A percentile compares a stretch with the other conserved stretches of the same genome.
Conservation (phyloP, 495 filamentous ascomycete genomes). For the Neurospora intermedia region DNA sequence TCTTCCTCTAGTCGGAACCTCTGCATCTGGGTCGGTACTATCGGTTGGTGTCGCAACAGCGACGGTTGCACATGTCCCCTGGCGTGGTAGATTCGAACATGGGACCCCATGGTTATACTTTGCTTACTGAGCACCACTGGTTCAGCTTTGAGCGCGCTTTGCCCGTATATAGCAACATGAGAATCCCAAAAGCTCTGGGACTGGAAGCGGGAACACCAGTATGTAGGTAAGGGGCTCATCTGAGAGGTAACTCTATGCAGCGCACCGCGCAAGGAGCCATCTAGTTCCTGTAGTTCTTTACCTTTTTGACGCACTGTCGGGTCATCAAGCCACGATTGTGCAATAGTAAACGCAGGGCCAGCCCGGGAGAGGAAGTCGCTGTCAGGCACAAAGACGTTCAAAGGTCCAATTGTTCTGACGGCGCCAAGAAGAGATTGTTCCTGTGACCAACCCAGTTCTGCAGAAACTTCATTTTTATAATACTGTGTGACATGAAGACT, state of each 20-base stretch:
- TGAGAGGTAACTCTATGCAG: background rate
- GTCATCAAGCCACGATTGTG: background rate
- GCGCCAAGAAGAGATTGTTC: background rate
- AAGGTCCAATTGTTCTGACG: background rate
- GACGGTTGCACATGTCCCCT: background rate
- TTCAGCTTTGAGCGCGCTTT: background rate
- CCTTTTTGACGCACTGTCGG: background rate
- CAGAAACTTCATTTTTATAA: background rate
- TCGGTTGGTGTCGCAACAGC: background rate
- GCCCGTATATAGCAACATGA: background rate
- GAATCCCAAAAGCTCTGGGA: background rate
- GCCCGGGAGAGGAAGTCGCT: background rate
- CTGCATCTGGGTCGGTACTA: background rate
- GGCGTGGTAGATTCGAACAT: background rate
- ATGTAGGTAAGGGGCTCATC: background rate
- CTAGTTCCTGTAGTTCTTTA: background rate
- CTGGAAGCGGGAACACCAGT: background rate
- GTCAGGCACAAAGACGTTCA: background rate
- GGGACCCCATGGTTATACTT: background rate
- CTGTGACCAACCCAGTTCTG: background rate
- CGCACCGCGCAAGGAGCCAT: background rate
- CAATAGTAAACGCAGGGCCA: background rate
- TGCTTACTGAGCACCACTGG: background rate
- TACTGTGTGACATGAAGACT: background rate
- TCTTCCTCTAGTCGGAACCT: background rate